These are phyloP conservation scores for Paramecium sexaurelia DNA, from an alignment of 73 alveolate genomes.

Conservation along the genomic window DNA sequence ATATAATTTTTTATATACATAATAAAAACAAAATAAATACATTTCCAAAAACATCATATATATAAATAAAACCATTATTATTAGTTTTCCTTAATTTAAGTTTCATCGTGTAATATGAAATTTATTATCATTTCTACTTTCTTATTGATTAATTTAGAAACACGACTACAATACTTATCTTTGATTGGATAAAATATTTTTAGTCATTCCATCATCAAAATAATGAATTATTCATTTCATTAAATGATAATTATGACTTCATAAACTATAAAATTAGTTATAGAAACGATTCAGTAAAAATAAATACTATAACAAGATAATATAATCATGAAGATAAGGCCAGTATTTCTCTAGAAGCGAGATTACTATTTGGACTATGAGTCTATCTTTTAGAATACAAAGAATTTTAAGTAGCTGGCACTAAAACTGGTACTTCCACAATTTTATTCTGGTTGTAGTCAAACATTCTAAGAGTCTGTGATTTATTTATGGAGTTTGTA, in stretches of 20 bases:
- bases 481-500: background rate
- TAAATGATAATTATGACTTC: too few relatives aligned
- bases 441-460: background rate
- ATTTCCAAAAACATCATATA: too few relatives aligned
- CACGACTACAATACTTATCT: too few relatives aligned
- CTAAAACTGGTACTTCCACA: constrained; percentile 16
- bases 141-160: too few relatives aligned
- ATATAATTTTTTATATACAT: background rate
- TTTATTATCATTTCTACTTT: too few relatives aligned
- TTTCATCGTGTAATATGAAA: too few relatives aligned
- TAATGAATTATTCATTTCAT: too few relatives aligned
- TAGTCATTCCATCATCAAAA: too few relatives aligned
- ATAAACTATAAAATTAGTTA: too few relatives aligned
- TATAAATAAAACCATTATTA: too few relatives aligned
- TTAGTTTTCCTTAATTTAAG: too few relatives aligned
- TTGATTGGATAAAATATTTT: too few relatives aligned
- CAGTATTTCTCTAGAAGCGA: background rate
- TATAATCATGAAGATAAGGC: background rate
- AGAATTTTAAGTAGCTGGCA: background rate
- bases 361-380: background rate
- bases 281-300: background rate
- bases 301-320: background rate
- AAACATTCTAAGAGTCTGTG: background rate
- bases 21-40: background rate
- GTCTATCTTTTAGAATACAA: background rate